These are phyloP conservation scores for Polysphondylium violaceum DNA, from an alignment of 78 protist species.

Conservation along the genomic window DNA sequence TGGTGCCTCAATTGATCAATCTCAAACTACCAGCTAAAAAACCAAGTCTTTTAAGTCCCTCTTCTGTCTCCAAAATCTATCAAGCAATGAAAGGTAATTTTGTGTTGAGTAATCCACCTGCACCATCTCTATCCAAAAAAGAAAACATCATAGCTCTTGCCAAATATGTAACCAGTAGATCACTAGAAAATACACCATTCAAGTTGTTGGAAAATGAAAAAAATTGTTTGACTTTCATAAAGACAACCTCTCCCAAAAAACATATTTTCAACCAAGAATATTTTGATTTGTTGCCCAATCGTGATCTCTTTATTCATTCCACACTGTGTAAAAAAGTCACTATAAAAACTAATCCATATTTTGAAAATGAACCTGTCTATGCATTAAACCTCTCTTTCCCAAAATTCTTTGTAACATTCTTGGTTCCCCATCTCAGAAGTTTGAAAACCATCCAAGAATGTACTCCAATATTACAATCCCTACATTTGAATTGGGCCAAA, in stretches of 20 bases:
- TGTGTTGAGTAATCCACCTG: neutral
- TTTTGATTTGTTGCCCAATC: neutral
- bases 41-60: neutral
- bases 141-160: constrained; percentile 8
- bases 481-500: neutral
- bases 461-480: neutral
- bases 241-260: neutral
- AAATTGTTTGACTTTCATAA: neutral
- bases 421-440: neutral
- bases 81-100: neutral
- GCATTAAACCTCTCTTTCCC: neutral
- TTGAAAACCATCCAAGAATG: neutral
- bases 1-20: neutral
- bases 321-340: neutral
- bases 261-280: neutral
- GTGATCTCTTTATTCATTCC: neutral
- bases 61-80: neutral
- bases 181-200: neutral
- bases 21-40: neutral
- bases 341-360: neutral
- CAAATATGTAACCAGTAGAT: neutral
- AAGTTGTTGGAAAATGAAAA: neutral
- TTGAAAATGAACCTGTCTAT: no score
- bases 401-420: neutral
- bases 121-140: neutral